phyloP scores from a whole-genome alignment of 1,284 basidiomycete species.

The Exobasidium rhododendri region DNA sequence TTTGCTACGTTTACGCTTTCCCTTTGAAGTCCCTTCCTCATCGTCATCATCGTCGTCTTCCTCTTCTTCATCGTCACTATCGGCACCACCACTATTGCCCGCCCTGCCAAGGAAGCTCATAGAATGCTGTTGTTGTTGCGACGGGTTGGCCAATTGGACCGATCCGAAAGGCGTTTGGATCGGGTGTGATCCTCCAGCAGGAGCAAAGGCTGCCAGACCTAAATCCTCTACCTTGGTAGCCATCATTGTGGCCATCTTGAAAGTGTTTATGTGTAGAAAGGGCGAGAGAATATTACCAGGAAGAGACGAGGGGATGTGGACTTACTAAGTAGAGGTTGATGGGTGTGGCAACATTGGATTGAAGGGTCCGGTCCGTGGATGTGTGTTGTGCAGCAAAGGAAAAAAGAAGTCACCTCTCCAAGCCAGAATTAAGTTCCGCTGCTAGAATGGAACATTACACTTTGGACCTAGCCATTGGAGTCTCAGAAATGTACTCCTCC shows the following conservation, averaged over 20 bases:
- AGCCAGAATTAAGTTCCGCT: no score
- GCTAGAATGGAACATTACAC: no score
- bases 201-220: slow-evolving; percentile 8
- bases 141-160: slow-evolving; percentile 1
- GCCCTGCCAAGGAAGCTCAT: not conserved
- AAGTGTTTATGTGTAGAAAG: no score
- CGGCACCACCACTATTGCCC: not conserved
- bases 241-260: not conserved
- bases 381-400: no score
- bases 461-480: no score
- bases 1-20: slow-evolving; percentile 9
- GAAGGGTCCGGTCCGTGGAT: no score
- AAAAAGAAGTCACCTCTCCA: no score
- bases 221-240: not conserved
- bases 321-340: no score
- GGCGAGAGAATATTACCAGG: no score
- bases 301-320: no score
- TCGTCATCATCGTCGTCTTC: slow-evolving; percentile 13
- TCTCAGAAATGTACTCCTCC: no score
- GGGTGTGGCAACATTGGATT: no score
- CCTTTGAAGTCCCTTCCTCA: slow-evolving; percentile 2
- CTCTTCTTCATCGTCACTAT: not conserved
- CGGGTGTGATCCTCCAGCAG: slow-evolving; percentile 4
- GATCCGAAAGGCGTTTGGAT: slow-evolving; percentile 8
- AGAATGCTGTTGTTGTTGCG: slow-evolving; percentile 3